These are phyloP conservation scores for Pseudogymnoascus sp. DNA, from an alignment of 2,329 filamentous ascomycete species.

Conservation along the genomic window DNA sequence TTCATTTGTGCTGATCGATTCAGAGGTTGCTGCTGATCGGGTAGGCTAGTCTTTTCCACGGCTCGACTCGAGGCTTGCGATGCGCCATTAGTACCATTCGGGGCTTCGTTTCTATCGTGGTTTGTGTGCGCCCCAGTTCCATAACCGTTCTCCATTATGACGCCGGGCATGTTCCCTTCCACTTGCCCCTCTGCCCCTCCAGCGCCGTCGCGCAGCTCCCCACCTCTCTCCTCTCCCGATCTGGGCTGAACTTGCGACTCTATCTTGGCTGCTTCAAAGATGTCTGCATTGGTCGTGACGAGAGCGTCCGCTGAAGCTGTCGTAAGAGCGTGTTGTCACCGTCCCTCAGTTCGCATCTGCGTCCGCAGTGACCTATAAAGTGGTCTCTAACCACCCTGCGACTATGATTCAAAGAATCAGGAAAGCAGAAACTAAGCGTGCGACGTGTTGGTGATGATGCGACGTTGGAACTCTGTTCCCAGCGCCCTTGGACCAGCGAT, in stretches of 20 bases:
- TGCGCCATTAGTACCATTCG: slow-evolving; percentile 38
- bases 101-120: slow-evolving; percentile 42
- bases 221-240: slow-evolving; percentile 21
- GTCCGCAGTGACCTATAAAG: neutral
- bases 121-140: slow-evolving; percentile 47
- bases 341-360: neutral
- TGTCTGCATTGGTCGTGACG: slow-evolving; percentile 6
- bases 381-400: slow-evolving; percentile 2
- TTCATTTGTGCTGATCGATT: slow-evolving; percentile 27
- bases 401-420: neutral
- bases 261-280: slow-evolving; percentile 25
- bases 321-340: neutral
- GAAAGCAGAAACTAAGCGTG: neutral
- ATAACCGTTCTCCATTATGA: slow-evolving; percentile 49
- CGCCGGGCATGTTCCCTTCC: slow-evolving; percentile 40
- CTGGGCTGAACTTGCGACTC: slow-evolving; percentile 24
- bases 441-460: slow-evolving; percentile 1
- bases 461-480: neutral
- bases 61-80: slow-evolving; percentile 21
- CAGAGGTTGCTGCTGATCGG: slow-evolving; percentile 19
- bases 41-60: slow-evolving; percentile 16
- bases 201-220: slow-evolving; percentile 21
- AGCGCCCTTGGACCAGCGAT: neutral
- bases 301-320: slow-evolving; percentile 2
- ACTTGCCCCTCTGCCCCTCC: slow-evolving; percentile 18